Evolutionary conservation across 306 rosid genomes (phyloP).

Genomic region (Vachellia pachyceras): DNA sequence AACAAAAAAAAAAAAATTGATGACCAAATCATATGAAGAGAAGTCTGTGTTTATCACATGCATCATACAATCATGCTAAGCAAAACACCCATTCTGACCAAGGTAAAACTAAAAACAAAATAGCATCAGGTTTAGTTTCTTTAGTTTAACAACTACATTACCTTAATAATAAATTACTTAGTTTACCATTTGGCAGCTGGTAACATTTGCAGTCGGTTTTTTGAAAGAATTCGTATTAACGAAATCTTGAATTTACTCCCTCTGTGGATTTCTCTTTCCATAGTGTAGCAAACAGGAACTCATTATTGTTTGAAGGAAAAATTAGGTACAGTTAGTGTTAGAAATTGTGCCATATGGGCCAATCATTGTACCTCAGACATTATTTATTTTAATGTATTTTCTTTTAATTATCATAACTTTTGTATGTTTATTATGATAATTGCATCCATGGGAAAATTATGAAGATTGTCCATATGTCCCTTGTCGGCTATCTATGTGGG

Average conservation of each 20-base stretch:
- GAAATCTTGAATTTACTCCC: conserved; percentile 3
- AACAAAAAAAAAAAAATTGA: conserved; percentile 25
- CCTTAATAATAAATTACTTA: background rate
- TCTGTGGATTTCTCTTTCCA: background rate
- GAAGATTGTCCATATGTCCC: too few species aligned
- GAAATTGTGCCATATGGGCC: too few species aligned
- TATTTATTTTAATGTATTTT: too few species aligned
- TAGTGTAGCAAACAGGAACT: background rate
- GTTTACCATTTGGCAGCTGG: background rate
- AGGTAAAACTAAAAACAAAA: background rate
- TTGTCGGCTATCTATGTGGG: too few species aligned
- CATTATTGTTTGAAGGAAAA: background rate
- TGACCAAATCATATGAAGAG: conserved; percentile 13
- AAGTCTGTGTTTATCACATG: background rate
- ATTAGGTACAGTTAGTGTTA: too few species aligned
- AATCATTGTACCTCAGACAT: too few species aligned
- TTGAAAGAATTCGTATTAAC: background rate
- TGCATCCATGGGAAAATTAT: too few species aligned
- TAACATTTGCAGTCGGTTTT: background rate
- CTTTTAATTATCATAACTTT: too few species aligned
- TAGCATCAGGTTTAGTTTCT: background rate
- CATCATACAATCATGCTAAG: background rate
- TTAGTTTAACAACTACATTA: conserved; percentile 11
- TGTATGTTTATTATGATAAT: too few species aligned
- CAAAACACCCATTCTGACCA: background rate